Conservation (phyloP, 441 rosid species). For the Corymbia calophylla region DNA sequence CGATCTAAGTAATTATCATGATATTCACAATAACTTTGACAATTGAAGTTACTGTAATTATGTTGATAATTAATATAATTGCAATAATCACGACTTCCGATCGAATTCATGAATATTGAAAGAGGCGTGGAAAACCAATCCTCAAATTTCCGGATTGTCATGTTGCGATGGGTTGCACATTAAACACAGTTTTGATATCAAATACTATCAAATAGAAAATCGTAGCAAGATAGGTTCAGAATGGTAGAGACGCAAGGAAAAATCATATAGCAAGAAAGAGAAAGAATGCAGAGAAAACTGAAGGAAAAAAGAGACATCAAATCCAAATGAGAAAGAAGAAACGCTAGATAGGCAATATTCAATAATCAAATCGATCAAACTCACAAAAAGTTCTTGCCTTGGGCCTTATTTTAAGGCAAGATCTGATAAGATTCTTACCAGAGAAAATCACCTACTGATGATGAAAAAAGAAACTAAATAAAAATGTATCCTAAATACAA, state of each 20-base stretch:
- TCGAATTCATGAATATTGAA: not conserved
- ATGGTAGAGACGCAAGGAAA: not conserved
- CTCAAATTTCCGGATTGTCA: not conserved
- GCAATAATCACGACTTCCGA: not conserved
- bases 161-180: not conserved
- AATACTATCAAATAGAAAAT: not conserved
- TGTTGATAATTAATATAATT: too few relatives aligned
- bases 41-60: not conserved
- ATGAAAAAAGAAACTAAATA: not conserved
- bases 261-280: not conserved
- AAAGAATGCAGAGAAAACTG: not conserved
- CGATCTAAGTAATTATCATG: rapidly evolving
- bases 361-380: not conserved
- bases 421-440: not conserved
- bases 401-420: not conserved
- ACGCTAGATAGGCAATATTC: not conserved
- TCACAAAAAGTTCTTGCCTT: not conserved
- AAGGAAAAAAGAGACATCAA: not conserved
- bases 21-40: not conserved
- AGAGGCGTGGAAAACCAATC: rapidly evolving
- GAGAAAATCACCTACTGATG: not conserved
- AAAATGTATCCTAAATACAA: not conserved
- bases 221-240: rapidly evolving
- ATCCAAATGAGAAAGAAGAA: not conserved
- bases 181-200: not conserved